A percentile compares a stretch with the other conserved stretches of the same genome.
These are phyloP conservation scores for Neonectria coccinea DNA, from an alignment of 2,329 filamentous ascomycete genomes.

Conservation along the genomic window DNA sequence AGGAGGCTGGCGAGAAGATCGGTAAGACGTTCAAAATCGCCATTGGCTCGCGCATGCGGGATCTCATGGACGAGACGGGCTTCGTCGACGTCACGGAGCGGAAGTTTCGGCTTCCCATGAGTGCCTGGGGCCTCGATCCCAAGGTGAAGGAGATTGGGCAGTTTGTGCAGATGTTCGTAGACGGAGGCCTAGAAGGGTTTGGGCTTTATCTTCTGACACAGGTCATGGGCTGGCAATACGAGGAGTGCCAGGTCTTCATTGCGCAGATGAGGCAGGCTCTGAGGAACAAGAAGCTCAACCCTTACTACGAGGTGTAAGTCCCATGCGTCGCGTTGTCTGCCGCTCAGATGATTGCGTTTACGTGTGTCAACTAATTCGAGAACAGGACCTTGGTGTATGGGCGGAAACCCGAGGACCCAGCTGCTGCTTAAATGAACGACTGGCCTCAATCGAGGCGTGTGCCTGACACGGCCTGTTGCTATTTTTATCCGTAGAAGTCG, in stretches of 20 bases:
- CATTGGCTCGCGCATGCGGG: conserved; percentile 33
- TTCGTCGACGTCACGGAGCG: conserved; percentile 30
- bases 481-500: too few relatives aligned
- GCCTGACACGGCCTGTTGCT: too few relatives aligned
- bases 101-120: conserved; percentile 32
- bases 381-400: conserved; percentile 30
- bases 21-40: conserved; percentile 33
- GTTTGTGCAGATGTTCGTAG: conserved; percentile 31
- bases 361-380: conserved; percentile 3
- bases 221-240: conserved; percentile 30
- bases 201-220: conserved; percentile 26
- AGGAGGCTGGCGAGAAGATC: conserved; percentile 32
- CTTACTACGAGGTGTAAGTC: conserved; percentile 33
- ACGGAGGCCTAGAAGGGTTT: conserved; percentile 29
- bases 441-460: too few relatives aligned
- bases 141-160: conserved; percentile 30
- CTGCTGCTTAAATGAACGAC: not conserved
- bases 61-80: conserved; percentile 23
- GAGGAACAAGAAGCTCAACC: conserved; percentile 29
- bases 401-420: conserved; percentile 20
- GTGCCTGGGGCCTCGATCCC: conserved; percentile 27
- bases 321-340: not conserved
- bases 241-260: conserved; percentile 31
- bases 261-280: conserved; percentile 31
- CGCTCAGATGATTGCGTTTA: not conserved